Base-by-base conservation (phyloP, 2,329 filamentous ascomycete species). In the Phialocephala sp. region DNA sequence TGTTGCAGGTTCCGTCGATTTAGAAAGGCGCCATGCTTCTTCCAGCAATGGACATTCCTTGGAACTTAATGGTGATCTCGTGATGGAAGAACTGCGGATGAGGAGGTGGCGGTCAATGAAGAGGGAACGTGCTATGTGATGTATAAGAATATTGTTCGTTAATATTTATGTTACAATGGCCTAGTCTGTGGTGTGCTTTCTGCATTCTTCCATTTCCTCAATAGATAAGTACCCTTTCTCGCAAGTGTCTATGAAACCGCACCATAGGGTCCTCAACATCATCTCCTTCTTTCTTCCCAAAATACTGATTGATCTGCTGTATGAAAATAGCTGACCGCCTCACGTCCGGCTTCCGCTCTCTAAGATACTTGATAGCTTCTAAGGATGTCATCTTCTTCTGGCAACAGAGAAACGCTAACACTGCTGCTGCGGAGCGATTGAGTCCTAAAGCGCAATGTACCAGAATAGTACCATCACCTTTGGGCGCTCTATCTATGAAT, bases 401-500 rank as follows among this genome's bases (percentile, higher is more conserved):
- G 11, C 35, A 27, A n/a, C 52, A 61, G n/a, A 67, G 56, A 54
- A 61, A 64, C 0, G 61, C 50, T n/a, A 61, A 37, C 12, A 64
- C 32, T 14, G 66, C 63, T 11, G 66, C 55, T 4, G 56, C 60
- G 8, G 56, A 60, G 9, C 66, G 47, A 45, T 66, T 67, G 2
- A 63, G 20, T 6, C 66, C 60, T 1, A 61, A 45, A 1, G 35
- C 56, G 35, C 63, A 68, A 45, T 66, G 56, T 5, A 68, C 57
- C 8, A 65, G 50, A 15, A 68, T 63, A 24, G 8, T 45, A n/a
- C 56, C 47, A 20, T 45, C 50, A 6, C 11, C 8, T 2, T 50
- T 24, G 39, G 65, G 59, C 14, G 65, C 62, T 47, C 43, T 41
- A 50, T 65, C 60, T 57, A 65, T 60, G 54, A 61, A 68, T 45